These are phyloP conservation scores for Colletotrichum trifolii DNA, from an alignment of 2,329 filamentous ascomycete species.

Conservation along the genomic window DNA sequence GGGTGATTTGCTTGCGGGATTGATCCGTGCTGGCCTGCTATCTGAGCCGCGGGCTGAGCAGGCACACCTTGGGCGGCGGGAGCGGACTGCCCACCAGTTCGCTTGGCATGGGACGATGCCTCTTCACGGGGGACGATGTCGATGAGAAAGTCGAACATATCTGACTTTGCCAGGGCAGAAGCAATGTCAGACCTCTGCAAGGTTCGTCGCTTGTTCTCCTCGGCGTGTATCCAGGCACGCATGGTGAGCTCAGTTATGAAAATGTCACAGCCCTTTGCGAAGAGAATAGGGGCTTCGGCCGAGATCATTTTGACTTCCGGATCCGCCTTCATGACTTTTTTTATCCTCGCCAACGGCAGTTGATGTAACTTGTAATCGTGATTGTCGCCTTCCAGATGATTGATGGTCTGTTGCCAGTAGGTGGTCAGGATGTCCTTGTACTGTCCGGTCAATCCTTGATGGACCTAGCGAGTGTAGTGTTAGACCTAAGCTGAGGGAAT, in stretches of 20 bases:
- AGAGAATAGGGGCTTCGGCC: slow-evolving; percentile 95
- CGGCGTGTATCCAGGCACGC: slow-evolving; percentile 99
- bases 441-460: slow-evolving; percentile 90
- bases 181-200: slow-evolving; percentile 97
- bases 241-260: slow-evolving; percentile 99
- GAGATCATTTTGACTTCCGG: slow-evolving; percentile 99
- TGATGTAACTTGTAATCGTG: slow-evolving; percentile 99
- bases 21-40: slow-evolving; percentile 62
- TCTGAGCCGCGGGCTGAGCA: slow-evolving; percentile 55
- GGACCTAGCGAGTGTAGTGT: slow-evolving; percentile 71
- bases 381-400: slow-evolving; percentile 90
- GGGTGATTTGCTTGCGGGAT: slow-evolving; percentile 66
- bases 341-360: slow-evolving; percentile 95
- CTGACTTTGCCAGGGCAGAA: slow-evolving; percentile 92
- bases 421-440: slow-evolving; percentile 98
- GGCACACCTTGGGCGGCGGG: slow-evolving; percentile 48
- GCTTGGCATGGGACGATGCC: slow-evolving; percentile 85
- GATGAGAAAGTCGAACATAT: slow-evolving; percentile 99
- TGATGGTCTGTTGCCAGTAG: slow-evolving; percentile 99
- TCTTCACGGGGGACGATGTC: slow-evolving; percentile 98
- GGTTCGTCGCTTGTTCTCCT: slow-evolving; percentile 97
- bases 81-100: slow-evolving; percentile 66
- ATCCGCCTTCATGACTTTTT: slow-evolving; percentile 99
- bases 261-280: slow-evolving; percentile 98
- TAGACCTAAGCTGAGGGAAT: not conserved